Conservation (phyloP, 495 filamentous ascomycete genomes). For the Articulospora tetracladia region DNA sequence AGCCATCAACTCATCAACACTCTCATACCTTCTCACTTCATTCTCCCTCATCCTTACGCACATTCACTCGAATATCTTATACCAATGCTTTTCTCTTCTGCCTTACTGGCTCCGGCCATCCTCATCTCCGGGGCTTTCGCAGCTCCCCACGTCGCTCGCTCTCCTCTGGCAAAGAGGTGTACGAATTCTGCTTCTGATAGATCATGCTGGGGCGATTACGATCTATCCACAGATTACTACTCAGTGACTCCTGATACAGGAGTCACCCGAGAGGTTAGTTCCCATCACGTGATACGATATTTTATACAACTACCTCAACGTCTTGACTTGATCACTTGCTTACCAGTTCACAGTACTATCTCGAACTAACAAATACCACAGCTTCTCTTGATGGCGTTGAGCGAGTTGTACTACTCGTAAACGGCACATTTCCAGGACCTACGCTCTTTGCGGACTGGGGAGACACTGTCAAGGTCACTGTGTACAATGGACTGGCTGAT, state of each 20-base stretch:
- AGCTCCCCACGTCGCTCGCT: constrained; percentile 1
- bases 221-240: constrained; percentile 53
- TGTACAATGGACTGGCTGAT: constrained; percentile 9
- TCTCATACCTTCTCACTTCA: not conserved
- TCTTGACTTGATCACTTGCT: not conserved
- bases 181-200: constrained; percentile 14
- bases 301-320: not conserved
- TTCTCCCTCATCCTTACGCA: constrained; percentile 4
- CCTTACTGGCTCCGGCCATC: constrained; percentile 2
- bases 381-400: constrained; percentile 44
- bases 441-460: constrained; percentile 29
- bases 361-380: constrained; percentile 36
- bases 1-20: constrained; percentile 6
- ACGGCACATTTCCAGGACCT: constrained; percentile 39
- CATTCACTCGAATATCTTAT: not conserved
- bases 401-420: constrained; percentile 37
- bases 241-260: constrained; percentile 42
- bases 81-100: constrained; percentile 1
- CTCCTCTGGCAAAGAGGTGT: constrained; percentile 10
- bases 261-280: constrained; percentile 29
- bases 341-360: constrained; percentile 30
- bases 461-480: constrained; percentile 29
- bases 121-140: not conserved
- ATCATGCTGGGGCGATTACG: constrained; percentile 38
- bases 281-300: no score